A percentile compares a stretch with the other conserved stretches of the same genome.
Conservation (phyloP, 2,329 filamentous ascomycete genomes). For the Alternaria metachromatica region DNA sequence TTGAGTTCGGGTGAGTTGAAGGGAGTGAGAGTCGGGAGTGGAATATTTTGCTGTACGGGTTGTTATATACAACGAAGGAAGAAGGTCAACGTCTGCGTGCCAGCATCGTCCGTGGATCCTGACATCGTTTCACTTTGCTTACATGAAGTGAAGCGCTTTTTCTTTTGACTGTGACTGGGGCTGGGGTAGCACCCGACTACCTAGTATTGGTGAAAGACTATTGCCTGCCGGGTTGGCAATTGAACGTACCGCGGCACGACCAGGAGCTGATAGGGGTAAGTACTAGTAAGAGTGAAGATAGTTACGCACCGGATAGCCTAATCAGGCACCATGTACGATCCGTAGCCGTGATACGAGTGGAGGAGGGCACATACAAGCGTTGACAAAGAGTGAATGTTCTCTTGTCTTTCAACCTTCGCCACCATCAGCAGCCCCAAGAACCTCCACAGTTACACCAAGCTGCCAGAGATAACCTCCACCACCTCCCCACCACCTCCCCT, state of each 20-base stretch:
- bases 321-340: background rate
- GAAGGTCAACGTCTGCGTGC: background rate
- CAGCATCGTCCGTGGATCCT: background rate
- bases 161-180: background rate
- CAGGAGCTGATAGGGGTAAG: background rate
- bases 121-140: background rate
- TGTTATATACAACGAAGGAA: background rate
- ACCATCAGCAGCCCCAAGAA: background rate
- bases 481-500: too few relatives aligned
- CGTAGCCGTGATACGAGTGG: too few relatives aligned
- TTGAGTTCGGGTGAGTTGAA: background rate
- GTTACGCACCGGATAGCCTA: background rate
- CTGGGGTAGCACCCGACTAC: background rate
- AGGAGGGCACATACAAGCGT: too few relatives aligned
- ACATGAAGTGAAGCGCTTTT: background rate
- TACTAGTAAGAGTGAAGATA: background rate
- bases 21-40: background rate
- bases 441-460: background rate
- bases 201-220: background rate
- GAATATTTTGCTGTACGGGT: background rate
- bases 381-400: too few relatives aligned
- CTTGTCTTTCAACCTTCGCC: too few relatives aligned
- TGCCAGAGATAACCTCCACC: background rate
- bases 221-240: background rate
- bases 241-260: background rate